Evolutionary conservation across 345 rosid genomes (phyloP).

Genomic region (Firmiana major): DNA sequence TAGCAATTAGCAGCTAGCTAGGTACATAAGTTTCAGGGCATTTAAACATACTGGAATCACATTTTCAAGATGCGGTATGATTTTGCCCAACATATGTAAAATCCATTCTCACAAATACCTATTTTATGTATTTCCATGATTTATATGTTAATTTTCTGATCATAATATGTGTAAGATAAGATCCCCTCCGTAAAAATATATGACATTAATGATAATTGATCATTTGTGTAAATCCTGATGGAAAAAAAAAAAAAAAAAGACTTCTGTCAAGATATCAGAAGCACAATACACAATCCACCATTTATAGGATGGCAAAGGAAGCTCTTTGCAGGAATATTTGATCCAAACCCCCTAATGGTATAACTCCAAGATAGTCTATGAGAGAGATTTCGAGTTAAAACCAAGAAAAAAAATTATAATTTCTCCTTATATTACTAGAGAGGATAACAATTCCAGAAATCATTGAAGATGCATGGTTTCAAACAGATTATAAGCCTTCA

Average conservation of each 20-base stretch:
- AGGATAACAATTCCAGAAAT: slow-evolving; percentile 66
- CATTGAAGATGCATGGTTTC: slow-evolving; percentile 73
- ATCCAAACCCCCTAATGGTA: background rate
- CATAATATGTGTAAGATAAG: background rate
- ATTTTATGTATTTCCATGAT: background rate
- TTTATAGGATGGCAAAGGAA: background rate
- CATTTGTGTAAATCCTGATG: background rate
- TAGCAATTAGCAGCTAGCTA: background rate
- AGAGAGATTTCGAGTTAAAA: no score
- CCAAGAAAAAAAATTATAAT: no score
- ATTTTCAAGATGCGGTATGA: background rate
- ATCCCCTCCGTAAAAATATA: background rate
- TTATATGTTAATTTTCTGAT: background rate
- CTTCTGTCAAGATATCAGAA: background rate
- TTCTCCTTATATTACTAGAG: slow-evolving; percentile 31
- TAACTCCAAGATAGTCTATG: background rate
- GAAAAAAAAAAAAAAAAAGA: no score
- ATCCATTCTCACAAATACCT: background rate
- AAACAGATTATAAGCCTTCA: slow-evolving; percentile 52
- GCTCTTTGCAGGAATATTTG: background rate
- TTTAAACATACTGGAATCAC: background rate
- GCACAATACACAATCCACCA: slow-evolving; percentile 1
- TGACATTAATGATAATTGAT: background rate
- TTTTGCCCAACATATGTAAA: background rate
- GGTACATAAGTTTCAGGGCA: background rate